Conservation (phyloP, 768 basidiomycete species). For the Termitomyces sp. region DNA sequence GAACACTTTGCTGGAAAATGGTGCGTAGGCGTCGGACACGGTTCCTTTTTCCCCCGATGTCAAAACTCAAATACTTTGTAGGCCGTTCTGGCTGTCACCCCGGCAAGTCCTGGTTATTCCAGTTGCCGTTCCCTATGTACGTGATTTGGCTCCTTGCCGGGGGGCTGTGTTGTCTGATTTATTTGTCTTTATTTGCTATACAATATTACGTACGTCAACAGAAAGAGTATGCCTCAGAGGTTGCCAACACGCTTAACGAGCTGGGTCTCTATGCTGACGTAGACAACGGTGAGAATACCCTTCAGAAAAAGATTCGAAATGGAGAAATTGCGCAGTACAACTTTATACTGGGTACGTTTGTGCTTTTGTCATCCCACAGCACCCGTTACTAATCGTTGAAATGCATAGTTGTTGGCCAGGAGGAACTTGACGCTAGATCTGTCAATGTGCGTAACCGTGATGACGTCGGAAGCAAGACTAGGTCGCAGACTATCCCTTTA, state of each 20-base stretch:
- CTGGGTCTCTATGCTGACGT: slow-evolving; percentile 85
- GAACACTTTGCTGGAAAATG: slow-evolving; percentile 99
- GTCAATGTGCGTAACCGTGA: slow-evolving; percentile 97
- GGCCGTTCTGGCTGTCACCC: slow-evolving; percentile 99
- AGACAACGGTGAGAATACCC: slow-evolving; percentile 87
- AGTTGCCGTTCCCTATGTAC: slow-evolving; percentile 82
- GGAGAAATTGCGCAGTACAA: slow-evolving; percentile 98
- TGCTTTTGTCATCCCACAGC: not conserved
- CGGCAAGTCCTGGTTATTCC: slow-evolving; percentile 93
- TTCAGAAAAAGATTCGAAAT: slow-evolving; percentile 96
- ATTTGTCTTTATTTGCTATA: not conserved
- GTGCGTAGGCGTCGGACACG: slow-evolving; percentile 34
- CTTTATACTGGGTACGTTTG: slow-evolving; percentile 84
- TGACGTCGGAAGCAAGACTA: slow-evolving; percentile 81
- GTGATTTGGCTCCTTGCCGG: slow-evolving; percentile 24
- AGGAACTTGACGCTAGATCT: slow-evolving; percentile 78
- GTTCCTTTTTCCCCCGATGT: not conserved
- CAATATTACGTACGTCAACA: slow-evolving; percentile 23
- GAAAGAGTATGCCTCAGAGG: slow-evolving; percentile 88
- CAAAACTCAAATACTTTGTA: slow-evolving; percentile 19
- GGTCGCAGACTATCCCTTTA: slow-evolving; percentile 68
- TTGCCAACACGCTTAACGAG: slow-evolving; percentile 59
- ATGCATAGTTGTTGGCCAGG: slow-evolving; percentile 83
- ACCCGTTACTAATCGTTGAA: not conserved
- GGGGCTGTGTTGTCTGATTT: slow-evolving; percentile 8